Percentiles rank a stretch among this genome's conserved stretches.
Evolutionary conservation across 164 flowering plant genomes (phyloP).

Genomic region (Berberis vulgaris): DNA sequence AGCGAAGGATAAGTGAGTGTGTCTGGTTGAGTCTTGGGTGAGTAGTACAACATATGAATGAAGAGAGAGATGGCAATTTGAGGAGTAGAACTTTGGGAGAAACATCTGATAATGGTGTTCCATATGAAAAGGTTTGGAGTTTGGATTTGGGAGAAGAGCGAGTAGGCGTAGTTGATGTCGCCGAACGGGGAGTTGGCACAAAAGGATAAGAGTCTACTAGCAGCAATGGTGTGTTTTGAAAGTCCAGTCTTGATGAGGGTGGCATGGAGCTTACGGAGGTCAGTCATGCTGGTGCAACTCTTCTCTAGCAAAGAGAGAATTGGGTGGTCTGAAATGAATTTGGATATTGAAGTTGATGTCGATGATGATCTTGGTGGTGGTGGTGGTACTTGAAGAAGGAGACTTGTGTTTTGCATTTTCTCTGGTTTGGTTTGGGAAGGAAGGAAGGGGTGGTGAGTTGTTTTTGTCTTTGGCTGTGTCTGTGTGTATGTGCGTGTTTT

Average conservation of each 20-base stretch:
- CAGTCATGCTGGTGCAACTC: conserved; percentile 51
- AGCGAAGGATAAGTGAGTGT: conserved; percentile 65
- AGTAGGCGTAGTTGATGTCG: conserved; percentile 53
- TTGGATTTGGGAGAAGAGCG: conserved; percentile 41
- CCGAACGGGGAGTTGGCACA: conserved; percentile 41
- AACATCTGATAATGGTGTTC: conserved; percentile 75
- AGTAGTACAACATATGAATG: conserved; percentile 41
- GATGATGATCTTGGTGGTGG: conserved; percentile 8
- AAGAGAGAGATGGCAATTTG: conserved; percentile 41
- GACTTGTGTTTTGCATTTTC: background rate
- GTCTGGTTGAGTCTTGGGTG: conserved; percentile 21
- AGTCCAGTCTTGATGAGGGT: conserved; percentile 53
- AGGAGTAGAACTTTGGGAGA: conserved; percentile 54
- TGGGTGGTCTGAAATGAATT: conserved; percentile 43
- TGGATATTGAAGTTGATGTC: conserved; percentile 34
- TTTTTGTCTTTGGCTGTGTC: conserved; percentile 5
- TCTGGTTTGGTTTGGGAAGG: background rate
- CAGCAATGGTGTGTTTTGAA: conserved; percentile 19
- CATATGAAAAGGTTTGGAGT: conserved; percentile 52
- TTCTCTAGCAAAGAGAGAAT: conserved; percentile 40
- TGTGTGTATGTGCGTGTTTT: background rate
- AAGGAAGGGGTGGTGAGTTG: background rate
- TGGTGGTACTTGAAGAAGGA: background rate
- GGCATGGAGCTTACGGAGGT: conserved; percentile 58
- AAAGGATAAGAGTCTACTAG: conserved; percentile 53